A percentile compares a stretch with the other conserved stretches of the same genome.
phyloP scores from a whole-genome alignment of 164 flowering plant species.

The Piper betle region DNA sequence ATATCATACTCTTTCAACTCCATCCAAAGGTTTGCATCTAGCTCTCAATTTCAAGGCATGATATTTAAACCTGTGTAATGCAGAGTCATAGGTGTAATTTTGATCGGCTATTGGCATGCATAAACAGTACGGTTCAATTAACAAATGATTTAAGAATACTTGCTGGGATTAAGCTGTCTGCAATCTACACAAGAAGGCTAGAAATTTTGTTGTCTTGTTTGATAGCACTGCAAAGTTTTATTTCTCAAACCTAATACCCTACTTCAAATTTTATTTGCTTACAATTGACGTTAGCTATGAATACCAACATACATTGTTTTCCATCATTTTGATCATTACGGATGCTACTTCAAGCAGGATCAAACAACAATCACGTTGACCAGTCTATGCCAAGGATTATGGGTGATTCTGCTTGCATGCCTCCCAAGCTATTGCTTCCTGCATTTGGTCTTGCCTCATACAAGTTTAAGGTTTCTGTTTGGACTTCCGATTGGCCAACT shows the following conservation, averaged over 20 bases:
- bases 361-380: constrained; percentile 14
- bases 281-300: too few species aligned
- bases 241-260: too few species aligned
- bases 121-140: neutral
- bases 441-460: constrained; percentile 66
- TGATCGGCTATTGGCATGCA: neutral
- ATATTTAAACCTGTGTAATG: too few species aligned
- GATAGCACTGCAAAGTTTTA: too few species aligned
- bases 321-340: neutral
- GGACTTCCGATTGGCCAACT: constrained; percentile 26
- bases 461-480: constrained; percentile 45
- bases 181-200: neutral
- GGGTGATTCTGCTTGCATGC: constrained; percentile 10
- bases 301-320: neutral
- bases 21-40: constrained; percentile 20
- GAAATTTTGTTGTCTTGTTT: neutral
- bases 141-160: neutral
- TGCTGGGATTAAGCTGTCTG: neutral
- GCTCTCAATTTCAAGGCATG: constrained; percentile 9
- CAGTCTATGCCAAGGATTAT: constrained; percentile 13
- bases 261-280: too few species aligned
- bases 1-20: constrained; percentile 53
- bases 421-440: constrained; percentile 37
- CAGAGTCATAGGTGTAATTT: neutral
- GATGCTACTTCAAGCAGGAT: constrained; percentile 6